Base-by-base conservation (phyloP, 345 rosid species). In the Eutrema yunnanense region DNA sequence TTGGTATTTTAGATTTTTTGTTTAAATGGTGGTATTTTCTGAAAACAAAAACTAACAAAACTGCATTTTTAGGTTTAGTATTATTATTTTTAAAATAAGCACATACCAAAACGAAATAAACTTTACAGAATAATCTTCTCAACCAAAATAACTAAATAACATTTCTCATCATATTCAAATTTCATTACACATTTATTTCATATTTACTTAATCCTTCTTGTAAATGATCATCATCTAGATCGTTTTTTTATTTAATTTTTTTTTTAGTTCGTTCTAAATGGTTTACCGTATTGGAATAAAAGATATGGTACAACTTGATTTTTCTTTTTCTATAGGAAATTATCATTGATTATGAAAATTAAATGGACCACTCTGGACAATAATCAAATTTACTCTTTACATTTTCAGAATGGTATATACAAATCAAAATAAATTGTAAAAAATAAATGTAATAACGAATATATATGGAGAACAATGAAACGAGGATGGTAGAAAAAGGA, bases 401-500 rank as follows among this genome's bases (percentile, higher is more conserved):
- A 53, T 43, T 44, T 53, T 52, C 29, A 62, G 54, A 62, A 43
- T 42, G 19, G 38, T 62, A 30, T 29, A 42, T 8, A 33, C 16
- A 37, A 65, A 55, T 41, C 4, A 64, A 73, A 54, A 64, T 33
- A 73, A 55, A 44, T 14, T 65, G 47, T 26, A 67, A 37, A 30
- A 66, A 27, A 53, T 32, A 59, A 34, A 62, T 62, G 74, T 69
- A 62, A 67, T 54, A 68, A 68, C 50, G 42, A 62, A 46, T 52
- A 69, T 16, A 49, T 54, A 76, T 54, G 53, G 53, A 55, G 63
- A 68, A 67, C 58, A 68, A 44, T 36, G 63, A 62, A 75, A 62
- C 65, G 58, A 76, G 65, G 59, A 76, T 70, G 47, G 75, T 76
- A 63, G 72, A 65, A 71, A 77, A 71, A 77, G 69, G 76, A 71